Evolutionary conservation across 2,329 filamentous ascomycete species (phyloP), one percentile per base, ranked within the genome.

Genomic region (Mycocentrospora acerina): DNA sequence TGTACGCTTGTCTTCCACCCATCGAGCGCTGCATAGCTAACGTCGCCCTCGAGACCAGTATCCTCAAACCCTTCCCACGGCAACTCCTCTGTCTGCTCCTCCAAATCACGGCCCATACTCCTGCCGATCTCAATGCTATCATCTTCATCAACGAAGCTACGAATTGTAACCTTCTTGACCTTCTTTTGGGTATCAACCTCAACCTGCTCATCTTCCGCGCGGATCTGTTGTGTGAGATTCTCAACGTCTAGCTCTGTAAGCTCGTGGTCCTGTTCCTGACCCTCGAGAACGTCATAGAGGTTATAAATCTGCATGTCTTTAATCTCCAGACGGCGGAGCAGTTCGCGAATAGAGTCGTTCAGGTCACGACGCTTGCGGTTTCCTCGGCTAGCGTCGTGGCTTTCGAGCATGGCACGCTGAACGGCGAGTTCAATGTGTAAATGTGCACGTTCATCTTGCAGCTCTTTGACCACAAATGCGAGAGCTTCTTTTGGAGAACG

Each of bases 231-330:
- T 11, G 72, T 62, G 7, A 71, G 64, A 15, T 73, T 68, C 34
- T 73, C 71, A 12, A 71, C 56, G 29, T 69, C 62, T 18, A 68
- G 53, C 37, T 69, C 67, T 0, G 53, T 65, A 32, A 67, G 51
- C 1, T 81, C 81, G 3, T 76, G 24, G 74, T 74, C 69, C 86
- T 88, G 33, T 6, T 36, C 36, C 62, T 90, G 86, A 5, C 85
- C 87, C 66, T 91, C 88, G 1, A 93, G 74, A 1, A 93, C 88
- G 62, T 95, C 89, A 54, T 90, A 88, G 11, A 95, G 73, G 28
- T 81, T 79, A 68, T 95, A 94, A 28, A 95, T 83, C 64, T 90
- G 86, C 45, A 87, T 84, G 17, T 82, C 81, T 67, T 90, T 89
- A 57, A 78, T 76, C 56, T 90, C 85, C 16, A 89, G 79, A 35